Evolutionary conservation across 345 rosid genomes (phyloP).

Genomic region (Pistacia vera): DNA sequence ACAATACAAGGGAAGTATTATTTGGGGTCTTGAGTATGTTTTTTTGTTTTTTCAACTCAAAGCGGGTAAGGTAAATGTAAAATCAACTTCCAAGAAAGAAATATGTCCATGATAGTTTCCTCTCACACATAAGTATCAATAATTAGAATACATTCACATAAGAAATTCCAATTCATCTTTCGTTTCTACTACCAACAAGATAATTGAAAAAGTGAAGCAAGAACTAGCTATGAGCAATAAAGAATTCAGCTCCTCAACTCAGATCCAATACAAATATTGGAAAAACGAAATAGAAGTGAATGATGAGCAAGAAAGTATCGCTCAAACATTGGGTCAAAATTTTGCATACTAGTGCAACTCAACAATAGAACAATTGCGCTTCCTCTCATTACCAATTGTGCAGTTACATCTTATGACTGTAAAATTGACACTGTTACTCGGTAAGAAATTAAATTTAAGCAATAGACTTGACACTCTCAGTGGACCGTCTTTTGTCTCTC

Average conservation of each 20-base stretch:
- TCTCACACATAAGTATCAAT: not conserved
- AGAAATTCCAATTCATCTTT: not conserved
- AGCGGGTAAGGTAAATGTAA: too few species aligned
- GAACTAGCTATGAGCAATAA: not conserved
- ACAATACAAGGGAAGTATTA: too few species aligned
- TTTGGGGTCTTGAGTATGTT: too few species aligned
- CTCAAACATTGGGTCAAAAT: constrained; percentile 1
- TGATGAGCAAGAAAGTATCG: not conserved
- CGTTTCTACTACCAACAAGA: not conserved
- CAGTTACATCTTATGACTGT: not conserved
- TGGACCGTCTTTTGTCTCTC: constrained; percentile 42
- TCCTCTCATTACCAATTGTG: not conserved
- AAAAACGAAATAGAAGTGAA: not conserved
- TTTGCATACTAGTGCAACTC: not conserved
- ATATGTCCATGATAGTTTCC: too few species aligned
- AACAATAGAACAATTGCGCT: not conserved
- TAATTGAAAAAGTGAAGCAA: not conserved
- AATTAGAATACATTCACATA: not conserved
- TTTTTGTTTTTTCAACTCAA: too few species aligned
- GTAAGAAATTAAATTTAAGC: not conserved
- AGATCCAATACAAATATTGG: not conserved
- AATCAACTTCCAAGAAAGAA: too few species aligned
- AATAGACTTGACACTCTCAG: constrained; percentile 17
- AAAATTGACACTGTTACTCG: not conserved
- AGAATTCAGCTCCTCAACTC: not conserved